These are phyloP conservation scores for Thermochaetoides thermophila DNA, from an alignment of 495 filamentous ascomycete genomes.

Conservation along the genomic window DNA sequence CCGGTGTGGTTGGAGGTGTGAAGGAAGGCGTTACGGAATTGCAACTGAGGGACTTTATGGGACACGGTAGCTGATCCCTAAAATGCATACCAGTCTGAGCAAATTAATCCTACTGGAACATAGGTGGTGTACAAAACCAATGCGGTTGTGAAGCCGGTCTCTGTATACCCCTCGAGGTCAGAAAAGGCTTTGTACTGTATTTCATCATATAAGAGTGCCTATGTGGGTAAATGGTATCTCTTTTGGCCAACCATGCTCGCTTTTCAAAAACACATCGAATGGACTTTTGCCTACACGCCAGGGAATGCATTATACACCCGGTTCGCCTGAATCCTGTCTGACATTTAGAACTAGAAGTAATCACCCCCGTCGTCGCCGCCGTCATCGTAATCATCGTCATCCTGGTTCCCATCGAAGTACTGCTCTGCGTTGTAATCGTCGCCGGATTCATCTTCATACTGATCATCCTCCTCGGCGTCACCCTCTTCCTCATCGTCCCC, in stretches of 20 bases:
- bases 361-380: constrained; percentile 28
- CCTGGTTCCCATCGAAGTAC: constrained; percentile 38
- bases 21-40: constrained; percentile 58
- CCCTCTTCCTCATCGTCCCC: constrained; percentile 23
- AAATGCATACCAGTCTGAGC: no score
- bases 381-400: constrained; percentile 34
- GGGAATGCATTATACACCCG: no score
- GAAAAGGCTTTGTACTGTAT: no score
- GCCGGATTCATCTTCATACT: constrained; percentile 32
- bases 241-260: no score
- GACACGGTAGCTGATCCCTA: constrained; percentile 13
- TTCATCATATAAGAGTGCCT: no score
- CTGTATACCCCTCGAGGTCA: no score
- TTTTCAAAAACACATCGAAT: no score
- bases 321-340: no score
- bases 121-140: no score
- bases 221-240: no score
- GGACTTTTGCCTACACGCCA: constrained; percentile 3
- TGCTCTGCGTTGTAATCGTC: constrained; percentile 42
- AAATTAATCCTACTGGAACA: no score
- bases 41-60: constrained; percentile 41
- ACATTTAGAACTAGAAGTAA: constrained; percentile 5
- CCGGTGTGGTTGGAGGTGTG: constrained; percentile 49
- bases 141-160: no score
- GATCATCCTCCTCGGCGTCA: constrained; percentile 29